A percentile compares a stretch with the other conserved stretches of the same genome.
Conservation (phyloP, 2,329 filamentous ascomycete genomes). For the Pseudopyricularia cyperi region DNA sequence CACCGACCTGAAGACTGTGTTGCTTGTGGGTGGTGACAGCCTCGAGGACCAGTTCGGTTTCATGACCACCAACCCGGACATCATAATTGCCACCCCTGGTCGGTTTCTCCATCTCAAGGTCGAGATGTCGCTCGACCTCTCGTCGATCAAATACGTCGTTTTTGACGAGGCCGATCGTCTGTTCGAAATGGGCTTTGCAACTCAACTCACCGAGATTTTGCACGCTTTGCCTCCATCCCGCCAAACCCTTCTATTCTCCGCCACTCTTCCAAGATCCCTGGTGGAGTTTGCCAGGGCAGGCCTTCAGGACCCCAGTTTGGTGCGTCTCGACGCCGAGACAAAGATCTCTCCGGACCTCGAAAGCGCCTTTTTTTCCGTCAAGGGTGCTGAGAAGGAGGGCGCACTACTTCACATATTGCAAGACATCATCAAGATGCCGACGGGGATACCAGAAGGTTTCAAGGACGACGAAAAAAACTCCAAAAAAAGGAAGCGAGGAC, state of each 20-base stretch:
- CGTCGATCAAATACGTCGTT: constrained; percentile 83
- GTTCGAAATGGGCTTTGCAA: constrained; percentile 97
- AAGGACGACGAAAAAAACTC: constrained; percentile 30
- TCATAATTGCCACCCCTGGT: constrained; percentile 92
- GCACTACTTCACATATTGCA: constrained; percentile 79
- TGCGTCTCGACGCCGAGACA: constrained; percentile 84
- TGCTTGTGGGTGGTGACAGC: constrained; percentile 90
- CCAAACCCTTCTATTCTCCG: constrained; percentile 90
- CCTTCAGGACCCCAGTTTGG: constrained; percentile 78
- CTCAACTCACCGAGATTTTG: constrained; percentile 85
- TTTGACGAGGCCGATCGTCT: constrained; percentile 96
- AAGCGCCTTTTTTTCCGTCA: constrained; percentile 88
- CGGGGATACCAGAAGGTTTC: constrained; percentile 42
- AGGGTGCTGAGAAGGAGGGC: constrained; percentile 86
- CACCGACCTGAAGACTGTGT: constrained; percentile 79
- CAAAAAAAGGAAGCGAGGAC: constrained; percentile 63
- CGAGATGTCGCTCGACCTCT: constrained; percentile 88
- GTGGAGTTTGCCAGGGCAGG: constrained; percentile 94
- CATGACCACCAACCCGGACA: constrained; percentile 92
- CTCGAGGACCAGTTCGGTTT: constrained; percentile 87
- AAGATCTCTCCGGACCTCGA: constrained; percentile 96
- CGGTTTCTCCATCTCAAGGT: constrained; percentile 95
- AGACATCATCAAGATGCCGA: constrained; percentile 85
- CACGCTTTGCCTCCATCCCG: constrained; percentile 71
- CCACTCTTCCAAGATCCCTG: constrained; percentile 82